Evolutionary conservation across 164 flowering plant species (phyloP), one percentile per base, ranked within the genome.

Genomic region (Tetracentron sinense): DNA sequence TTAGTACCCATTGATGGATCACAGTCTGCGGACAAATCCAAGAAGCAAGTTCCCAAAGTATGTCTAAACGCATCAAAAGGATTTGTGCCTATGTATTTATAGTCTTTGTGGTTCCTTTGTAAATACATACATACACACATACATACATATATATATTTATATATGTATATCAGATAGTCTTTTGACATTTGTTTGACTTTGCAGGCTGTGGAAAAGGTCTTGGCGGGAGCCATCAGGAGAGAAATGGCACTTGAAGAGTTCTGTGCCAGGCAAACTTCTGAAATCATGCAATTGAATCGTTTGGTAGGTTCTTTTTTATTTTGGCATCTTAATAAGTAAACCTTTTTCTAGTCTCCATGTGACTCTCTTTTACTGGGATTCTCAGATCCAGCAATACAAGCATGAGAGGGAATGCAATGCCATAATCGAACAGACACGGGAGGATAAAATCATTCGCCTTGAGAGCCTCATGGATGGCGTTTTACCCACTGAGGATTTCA

Each of bases 341-440:
- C 0, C 27, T 49, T 15, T 52, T 31, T 33, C 20, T 51, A 28
- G n/a, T 59, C 29, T 57, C 11, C 14, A 52, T 28, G 25, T 28
- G 10, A 33, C 21, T 55, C 54, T 29, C 42, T 23, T 35, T 46
- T 38, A 8, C 60, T 17, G 16, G 28, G 7, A 38, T 63, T 63
- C 57, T 46, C 85, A 95, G 99, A 87, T 92, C 17, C 96, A 92
- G 65, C 99, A 92, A 68, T 89, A 89, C 74, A 95, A 82, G 73
- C 99, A 95, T 77, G 99, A 95, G 77, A 84, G 97, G 56, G 99
- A 95, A 72, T 95, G 99, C 80, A 89, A 84, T 71, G 84, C 89
- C 19, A 82, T 92, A 7, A 87, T 92, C 57, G 82, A 80, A 54
- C 97, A 84, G 72, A 85, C 83, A 47, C 72, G 94, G 63, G 99